Evolutionary conservation across 768 basidiomycete species (phyloP).

Genomic region (Suillus variegatus): DNA sequence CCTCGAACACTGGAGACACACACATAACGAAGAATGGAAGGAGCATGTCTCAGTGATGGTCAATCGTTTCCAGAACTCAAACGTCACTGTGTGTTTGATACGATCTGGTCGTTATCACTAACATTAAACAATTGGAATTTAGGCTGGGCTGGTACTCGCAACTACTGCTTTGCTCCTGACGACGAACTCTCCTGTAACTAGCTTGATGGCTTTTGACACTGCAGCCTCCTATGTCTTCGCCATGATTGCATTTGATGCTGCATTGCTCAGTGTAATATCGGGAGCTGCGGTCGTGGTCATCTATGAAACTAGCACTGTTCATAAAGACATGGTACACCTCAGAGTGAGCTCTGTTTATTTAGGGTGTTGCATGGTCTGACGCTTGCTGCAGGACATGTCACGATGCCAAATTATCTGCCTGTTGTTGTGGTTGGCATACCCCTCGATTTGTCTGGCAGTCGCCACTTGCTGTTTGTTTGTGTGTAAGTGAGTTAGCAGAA

Average conservation of each 20-base stretch:
- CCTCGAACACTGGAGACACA: neutral
- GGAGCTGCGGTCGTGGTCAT: slow-evolving; percentile 1
- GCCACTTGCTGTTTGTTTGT: neutral
- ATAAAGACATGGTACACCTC: neutral
- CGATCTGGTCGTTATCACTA: no score
- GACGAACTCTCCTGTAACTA: neutral
- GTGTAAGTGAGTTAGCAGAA: neutral
- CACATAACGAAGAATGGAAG: neutral
- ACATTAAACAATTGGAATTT: neutral
- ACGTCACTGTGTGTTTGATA: neutral
- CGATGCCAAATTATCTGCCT: neutral
- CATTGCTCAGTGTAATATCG: slow-evolving; percentile 1
- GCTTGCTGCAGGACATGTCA: neutral
- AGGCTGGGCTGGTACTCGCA: slow-evolving; percentile 5
- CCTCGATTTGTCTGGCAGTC: neutral
- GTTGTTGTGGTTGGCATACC: neutral
- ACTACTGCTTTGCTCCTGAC: neutral
- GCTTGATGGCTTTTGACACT: neutral
- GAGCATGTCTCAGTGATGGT: neutral
- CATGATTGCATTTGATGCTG: neutral
- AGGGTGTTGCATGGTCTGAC: neutral
- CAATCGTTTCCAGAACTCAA: neutral
- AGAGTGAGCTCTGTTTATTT: neutral
- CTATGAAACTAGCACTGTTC: neutral
- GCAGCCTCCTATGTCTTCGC: neutral